Evolutionary conservation across 495 filamentous ascomycete species (phyloP).

Genomic region (Penicillium argentinense): DNA sequence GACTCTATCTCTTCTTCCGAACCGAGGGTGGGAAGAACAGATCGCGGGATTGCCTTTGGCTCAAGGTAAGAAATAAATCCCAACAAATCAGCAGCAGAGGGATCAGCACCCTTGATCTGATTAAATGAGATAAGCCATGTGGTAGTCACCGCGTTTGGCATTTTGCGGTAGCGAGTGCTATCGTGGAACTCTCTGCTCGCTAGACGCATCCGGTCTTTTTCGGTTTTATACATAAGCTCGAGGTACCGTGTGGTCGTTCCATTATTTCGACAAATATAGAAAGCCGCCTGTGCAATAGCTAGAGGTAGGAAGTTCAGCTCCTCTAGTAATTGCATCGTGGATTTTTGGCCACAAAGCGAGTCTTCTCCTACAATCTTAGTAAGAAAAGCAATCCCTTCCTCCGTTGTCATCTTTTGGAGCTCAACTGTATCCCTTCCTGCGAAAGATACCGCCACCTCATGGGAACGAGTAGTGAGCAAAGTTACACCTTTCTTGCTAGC

Average conservation of each 20-base stretch:
- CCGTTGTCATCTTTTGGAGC: constrained; percentile 7
- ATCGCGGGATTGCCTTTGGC: constrained; percentile 33
- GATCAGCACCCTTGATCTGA: constrained; percentile 36
- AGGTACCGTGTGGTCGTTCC: constrained; percentile 42
- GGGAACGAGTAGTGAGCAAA: constrained; percentile 28
- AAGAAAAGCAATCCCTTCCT: constrained; percentile 18
- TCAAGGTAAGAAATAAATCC: constrained; percentile 46
- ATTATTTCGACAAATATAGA: constrained; percentile 35
- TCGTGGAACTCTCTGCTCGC: constrained; percentile 48
- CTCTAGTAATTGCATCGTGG: constrained; percentile 17
- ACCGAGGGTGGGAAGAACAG: constrained; percentile 15
- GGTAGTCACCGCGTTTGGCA: constrained; percentile 46
- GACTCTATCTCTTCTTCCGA: constrained; percentile 18
- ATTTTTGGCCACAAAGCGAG: constrained; percentile 8
- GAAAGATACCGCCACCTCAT: constrained; percentile 19
- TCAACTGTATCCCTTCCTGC: constrained; percentile 21
- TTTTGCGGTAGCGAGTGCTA: constrained; percentile 32
- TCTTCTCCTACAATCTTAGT: constrained; percentile 11
- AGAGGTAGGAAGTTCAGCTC: constrained; percentile 30
- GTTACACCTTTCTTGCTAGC: constrained; percentile 22
- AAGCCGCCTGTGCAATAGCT: constrained; percentile 35
- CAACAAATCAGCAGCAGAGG: constrained; percentile 37
- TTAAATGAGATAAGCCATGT: constrained; percentile 55
- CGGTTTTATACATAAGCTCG: constrained; percentile 32
- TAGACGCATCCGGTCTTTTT: constrained; percentile 33